Evolutionary conservation across 2,329 filamentous ascomycete genomes (phyloP).

Genomic region (Curvularia verruculosa): DNA sequence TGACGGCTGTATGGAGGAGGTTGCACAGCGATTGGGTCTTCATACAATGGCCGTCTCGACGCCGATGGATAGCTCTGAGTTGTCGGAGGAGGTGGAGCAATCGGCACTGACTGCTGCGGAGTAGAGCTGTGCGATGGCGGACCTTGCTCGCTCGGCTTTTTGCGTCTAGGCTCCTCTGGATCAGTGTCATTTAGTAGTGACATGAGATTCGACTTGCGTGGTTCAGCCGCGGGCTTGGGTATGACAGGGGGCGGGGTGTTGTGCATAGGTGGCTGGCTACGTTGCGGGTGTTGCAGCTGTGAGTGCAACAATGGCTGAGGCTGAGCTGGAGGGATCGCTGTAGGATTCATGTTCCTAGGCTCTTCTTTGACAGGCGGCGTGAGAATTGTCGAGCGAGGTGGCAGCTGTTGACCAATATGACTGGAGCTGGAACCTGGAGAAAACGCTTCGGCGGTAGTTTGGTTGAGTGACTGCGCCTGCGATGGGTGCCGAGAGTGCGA

Average conservation of each 20-base stretch:
- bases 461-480: slow-evolving; percentile 32
- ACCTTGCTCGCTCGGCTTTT: slow-evolving; percentile 43
- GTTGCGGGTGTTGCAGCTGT: slow-evolving; percentile 33
- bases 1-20: slow-evolving; percentile 32
- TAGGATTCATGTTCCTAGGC: slow-evolving; percentile 31
- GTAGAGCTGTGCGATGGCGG: slow-evolving; percentile 44
- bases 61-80: slow-evolving; percentile 29
- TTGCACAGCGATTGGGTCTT: slow-evolving; percentile 32
- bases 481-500: slow-evolving; percentile 39
- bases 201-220: slow-evolving; percentile 47
- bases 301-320: slow-evolving; percentile 28
- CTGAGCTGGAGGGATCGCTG: slow-evolving; percentile 28
- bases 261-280: slow-evolving; percentile 27
- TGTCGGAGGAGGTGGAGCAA: slow-evolving; percentile 40
- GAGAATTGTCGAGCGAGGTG: slow-evolving; percentile 30
- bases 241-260: slow-evolving; percentile 23
- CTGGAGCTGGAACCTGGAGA: slow-evolving; percentile 27
- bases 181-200: slow-evolving; percentile 49
- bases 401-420: slow-evolving; percentile 29
- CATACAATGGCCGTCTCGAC: slow-evolving; percentile 35
- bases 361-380: slow-evolving; percentile 48
- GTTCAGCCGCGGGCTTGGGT: slow-evolving; percentile 40
- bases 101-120: slow-evolving; percentile 41
- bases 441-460: slow-evolving; percentile 29
- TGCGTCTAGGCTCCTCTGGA: slow-evolving; percentile 44